Base-by-base conservation (phyloP, 2,329 filamentous ascomycete species). In the Zalaria obscura region DNA sequence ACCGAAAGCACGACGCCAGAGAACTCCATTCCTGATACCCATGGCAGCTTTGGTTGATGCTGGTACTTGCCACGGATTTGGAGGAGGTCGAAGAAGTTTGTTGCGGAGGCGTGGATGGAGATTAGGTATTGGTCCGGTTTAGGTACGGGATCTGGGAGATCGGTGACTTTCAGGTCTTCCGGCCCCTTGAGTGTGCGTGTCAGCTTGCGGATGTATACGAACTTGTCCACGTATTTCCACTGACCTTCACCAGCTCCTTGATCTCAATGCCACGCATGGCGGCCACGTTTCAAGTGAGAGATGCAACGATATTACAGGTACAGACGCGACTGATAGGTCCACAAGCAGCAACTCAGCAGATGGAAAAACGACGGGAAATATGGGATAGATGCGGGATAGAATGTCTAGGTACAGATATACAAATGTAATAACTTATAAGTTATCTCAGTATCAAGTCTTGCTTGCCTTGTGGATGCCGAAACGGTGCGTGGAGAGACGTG, bases 1-100 rank as follows among this genome's bases (percentile, higher is more conserved):
- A 75, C 70, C 38, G 80, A 70, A 38, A 88, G 60, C 50, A 96
- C 69, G 4, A 78, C 70, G 48, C 89, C 89, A 25, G 84, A 76
- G 65, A 95, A 96, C 59, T 96, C 89, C 55, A 76, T 75, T 46
- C 89, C 89, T 0, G 85, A 77, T 39, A 89, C 66, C 87, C 88
- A 94, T 28, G 88, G 88, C 38, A 95, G 78, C 0, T 82, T 77
- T 0, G 87, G 87, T 54, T 95, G 88, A 58, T 85, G 74, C 58
- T 96, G 89, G 65, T 96, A 96, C 74, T 93, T 93, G 43, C 89
- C 89, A 56, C 86, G 81, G 56, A 95, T 86, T 58, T 96, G 89
- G 41, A 96, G 76, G 44, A 94, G 82, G 60, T 96, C 89, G 68
- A 95, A 96, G 73, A 96, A 96, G 67, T 96, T 96, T 54, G 85